Conservation (phyloP, 2,329 filamentous ascomycete species). For the Grosmannia serpens region DNA sequence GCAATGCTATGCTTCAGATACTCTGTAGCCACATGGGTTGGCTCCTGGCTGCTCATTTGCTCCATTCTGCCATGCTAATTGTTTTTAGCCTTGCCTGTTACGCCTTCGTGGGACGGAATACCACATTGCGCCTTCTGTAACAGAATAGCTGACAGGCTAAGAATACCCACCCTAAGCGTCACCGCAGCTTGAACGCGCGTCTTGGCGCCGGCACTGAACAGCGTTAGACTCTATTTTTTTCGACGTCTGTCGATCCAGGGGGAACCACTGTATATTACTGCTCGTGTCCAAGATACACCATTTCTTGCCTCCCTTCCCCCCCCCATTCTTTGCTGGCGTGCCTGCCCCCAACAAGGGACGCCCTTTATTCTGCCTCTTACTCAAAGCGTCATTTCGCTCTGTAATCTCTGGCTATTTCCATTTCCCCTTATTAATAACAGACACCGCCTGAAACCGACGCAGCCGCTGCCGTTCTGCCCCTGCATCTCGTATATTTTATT, state of each 20-base stretch:
- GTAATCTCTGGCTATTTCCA: no score
- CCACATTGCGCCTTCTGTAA: background rate
- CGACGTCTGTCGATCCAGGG: background rate
- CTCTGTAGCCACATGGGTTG: background rate
- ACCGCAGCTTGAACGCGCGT: background rate
- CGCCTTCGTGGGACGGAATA: background rate
- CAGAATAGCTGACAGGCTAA: background rate
- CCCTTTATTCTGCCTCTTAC: no score
- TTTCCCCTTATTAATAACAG: no score
- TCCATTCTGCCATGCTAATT: background rate
- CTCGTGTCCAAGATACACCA: no score
- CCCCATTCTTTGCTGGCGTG: no score
- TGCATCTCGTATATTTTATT: background rate
- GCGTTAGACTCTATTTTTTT: background rate
- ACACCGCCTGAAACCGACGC: no score
- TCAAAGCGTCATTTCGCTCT: no score
- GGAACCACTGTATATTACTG: background rate
- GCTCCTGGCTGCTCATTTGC: background rate
- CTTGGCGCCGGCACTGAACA: background rate
- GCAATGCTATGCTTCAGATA: no score
- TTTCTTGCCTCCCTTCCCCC: background rate
- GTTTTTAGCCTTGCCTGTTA: background rate
- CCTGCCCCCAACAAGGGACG: no score
- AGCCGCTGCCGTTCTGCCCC: background rate
- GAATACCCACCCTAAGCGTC: background rate